Percentiles rank a stretch among this genome's conserved stretches.
phyloP scores from a whole-genome alignment of 257 asterid species.

The Penstemon newberryi region DNA sequence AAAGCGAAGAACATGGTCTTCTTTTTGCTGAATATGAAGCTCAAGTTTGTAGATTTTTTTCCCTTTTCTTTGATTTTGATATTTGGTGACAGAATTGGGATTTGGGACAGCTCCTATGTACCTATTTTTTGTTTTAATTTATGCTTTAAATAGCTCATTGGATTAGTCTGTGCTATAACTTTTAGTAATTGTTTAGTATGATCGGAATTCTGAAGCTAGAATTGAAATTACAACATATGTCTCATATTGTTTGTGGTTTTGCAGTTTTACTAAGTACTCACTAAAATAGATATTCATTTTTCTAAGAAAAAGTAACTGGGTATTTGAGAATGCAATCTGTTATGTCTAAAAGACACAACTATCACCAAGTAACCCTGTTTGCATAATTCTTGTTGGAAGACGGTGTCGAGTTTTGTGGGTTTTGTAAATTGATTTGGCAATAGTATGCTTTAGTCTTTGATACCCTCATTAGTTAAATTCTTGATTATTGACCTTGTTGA shows the following conservation, averaged over 20 bases:
- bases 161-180: conserved; percentile 6
- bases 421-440: background rate
- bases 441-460: background rate
- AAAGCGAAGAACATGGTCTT: conserved; percentile 2
- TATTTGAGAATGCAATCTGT: background rate
- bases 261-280: background rate
- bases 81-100: background rate
- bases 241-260: conserved; percentile 23
- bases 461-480: conserved; percentile 8
- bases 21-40: conserved; percentile 17
- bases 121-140: conserved; percentile 3
- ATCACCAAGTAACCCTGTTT: too few relatives aligned
- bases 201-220: conserved; percentile 22
- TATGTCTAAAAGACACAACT: too few relatives aligned
- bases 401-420: background rate
- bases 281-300: too few relatives aligned
- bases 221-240: conserved; percentile 1
- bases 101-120: conserved; percentile 1
- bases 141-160: background rate
- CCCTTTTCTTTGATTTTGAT: background rate
- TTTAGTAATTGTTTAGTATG: conserved; percentile 6
- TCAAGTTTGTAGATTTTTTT: conserved; percentile 1
- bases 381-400: too few relatives aligned
- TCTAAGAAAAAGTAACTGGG: background rate
- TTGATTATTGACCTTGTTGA: conserved; percentile 1